Evolutionary conservation across 78 protist species (phyloP).

Genomic region (Thecamonas trahens): DNA sequence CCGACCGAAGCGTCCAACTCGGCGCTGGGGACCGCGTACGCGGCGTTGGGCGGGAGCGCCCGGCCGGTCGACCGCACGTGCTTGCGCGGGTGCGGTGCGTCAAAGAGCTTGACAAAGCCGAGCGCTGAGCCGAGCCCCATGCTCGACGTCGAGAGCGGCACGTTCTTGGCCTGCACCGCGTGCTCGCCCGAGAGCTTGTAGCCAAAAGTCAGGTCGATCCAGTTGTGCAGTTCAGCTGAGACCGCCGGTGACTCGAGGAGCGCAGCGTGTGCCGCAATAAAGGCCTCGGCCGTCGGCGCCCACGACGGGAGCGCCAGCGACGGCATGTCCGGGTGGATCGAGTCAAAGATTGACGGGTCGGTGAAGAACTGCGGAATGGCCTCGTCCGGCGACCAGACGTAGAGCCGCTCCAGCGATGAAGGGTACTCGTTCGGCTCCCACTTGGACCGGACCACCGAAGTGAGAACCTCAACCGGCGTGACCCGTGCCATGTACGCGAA

Average conservation of each 20-base stretch:
- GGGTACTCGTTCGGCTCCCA: constrained; percentile 79
- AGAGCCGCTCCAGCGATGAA: constrained; percentile 42
- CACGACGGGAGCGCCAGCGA: constrained; percentile 56
- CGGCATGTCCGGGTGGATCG: constrained; percentile 66
- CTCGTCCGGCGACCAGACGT: constrained; percentile 79
- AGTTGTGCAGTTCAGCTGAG: constrained; percentile 66
- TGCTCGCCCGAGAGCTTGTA: constrained; percentile 57
- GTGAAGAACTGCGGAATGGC: constrained; percentile 78
- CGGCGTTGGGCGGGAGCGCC: too few species aligned
- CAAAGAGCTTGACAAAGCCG: constrained; percentile 33
- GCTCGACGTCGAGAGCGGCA: neutral
- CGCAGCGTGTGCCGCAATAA: neutral
- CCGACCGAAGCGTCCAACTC: too few species aligned
- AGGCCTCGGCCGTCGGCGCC: neutral
- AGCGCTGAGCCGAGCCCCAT: neutral
- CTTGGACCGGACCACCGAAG: constrained; percentile 56
- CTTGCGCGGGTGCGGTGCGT: constrained; percentile 28
- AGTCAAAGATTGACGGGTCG: constrained; percentile 49
- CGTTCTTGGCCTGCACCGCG: constrained; percentile 57
- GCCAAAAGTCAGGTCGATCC: constrained; percentile 97
- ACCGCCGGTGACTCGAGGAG: constrained; percentile 81
- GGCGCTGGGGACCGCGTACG: too few species aligned
- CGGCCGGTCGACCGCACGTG: too few species aligned
- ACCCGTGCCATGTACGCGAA: constrained; percentile 65
- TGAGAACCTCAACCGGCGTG: constrained; percentile 56